Base-by-base conservation (phyloP, 164 flowering plant species). In the grape (Vitis vinifera) region DNA sequence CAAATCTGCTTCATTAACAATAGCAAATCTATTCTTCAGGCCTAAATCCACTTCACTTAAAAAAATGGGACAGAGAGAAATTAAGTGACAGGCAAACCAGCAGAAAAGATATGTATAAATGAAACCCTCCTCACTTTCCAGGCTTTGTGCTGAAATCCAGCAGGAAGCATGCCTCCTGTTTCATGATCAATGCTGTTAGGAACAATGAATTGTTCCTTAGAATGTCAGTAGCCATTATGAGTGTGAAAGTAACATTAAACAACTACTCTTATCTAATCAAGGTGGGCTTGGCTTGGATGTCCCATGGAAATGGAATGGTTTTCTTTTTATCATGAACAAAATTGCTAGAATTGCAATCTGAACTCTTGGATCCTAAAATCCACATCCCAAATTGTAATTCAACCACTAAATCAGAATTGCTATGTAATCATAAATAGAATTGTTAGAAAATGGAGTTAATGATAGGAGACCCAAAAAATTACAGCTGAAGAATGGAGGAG, bases 1-100 rank as follows among this genome's bases (percentile, higher is more conserved):
- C 49, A 71, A 56, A 48, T 63, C 51, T 48, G 49, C 73, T 70
- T 62, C 60, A 53, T 23, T 31, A 3, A 17, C 13, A 37, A 3
- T 9, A 27, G 30, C 52, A 63, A 10, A 8, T 10, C 63, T 61
- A 51, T 50, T 19, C 56, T 19, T n/a, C 63, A 19, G 1, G 47
- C 55, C 10, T 44, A 9, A 17, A 59, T 12, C 37, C 10, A 10
- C 52, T 63, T 63, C 51, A 9, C 17, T 63, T 15, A 6, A 16
- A n/a, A 47, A 44, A 3, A 4, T 4, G 10, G 29, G 10, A 14
- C 8, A 14, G 44, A 27, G 27, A 63, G 19, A 15, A 15, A 63
- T 11, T 47, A 47, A 2, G 17, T 31, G 17, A 63, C 50, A 47
- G 16, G 27, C 52, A 48, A 63, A 63, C 29, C 49, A 48, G 53